Base-by-base conservation (phyloP, 306 rosid species). In the Gastrolobium bilobum region DNA sequence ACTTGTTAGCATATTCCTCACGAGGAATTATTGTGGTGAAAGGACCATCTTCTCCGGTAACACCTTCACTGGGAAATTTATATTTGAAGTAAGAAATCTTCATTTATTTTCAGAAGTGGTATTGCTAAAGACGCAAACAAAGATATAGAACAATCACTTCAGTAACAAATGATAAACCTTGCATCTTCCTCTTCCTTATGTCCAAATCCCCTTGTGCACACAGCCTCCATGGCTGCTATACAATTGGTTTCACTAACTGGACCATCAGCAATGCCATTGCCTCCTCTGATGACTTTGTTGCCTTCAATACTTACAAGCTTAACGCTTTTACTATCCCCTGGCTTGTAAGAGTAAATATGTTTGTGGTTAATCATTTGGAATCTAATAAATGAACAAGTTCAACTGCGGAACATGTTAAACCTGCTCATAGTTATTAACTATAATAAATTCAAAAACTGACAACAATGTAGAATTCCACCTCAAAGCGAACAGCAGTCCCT, bases 221-320 rank as follows among this genome's bases (percentile, higher is more conserved):
- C 76, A 86, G 83, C 83, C 82, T 70, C 86, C 88, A 73, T 81
- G 77, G 82, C 81, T 82, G 54, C 76, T 57, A 6, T 48, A 62
- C 48, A 56, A 82, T 76, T 86, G 54, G 86, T 67, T 79, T 75
- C 82, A 79, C 65, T 79, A 42, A 87, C 87, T 26, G 84, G 88
- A 53, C 90, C 87, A 84, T 88, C 94, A 43, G 74, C 92, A 82
- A 89, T 84, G 74, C 68, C 73, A 68, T 85, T 84, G 34, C 97
- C 96, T 58, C 96, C 97, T 88, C 86, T 90, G 77, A 91, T 85
- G 71, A 86, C 91, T 87, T 82, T 86, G 31, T 88, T 81, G 39
- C 97, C 96, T 68, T 90, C 92, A 68, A 91, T 89, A 68, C 87
- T 86, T 76, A 91, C 96, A 87, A 93, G 96, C 39, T 9, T 7